Evolutionary conservation across 1,284 basidiomycete species (phyloP), one percentile per base, ranked within the genome.

Genomic region (Moesziomyces sp.): DNA sequence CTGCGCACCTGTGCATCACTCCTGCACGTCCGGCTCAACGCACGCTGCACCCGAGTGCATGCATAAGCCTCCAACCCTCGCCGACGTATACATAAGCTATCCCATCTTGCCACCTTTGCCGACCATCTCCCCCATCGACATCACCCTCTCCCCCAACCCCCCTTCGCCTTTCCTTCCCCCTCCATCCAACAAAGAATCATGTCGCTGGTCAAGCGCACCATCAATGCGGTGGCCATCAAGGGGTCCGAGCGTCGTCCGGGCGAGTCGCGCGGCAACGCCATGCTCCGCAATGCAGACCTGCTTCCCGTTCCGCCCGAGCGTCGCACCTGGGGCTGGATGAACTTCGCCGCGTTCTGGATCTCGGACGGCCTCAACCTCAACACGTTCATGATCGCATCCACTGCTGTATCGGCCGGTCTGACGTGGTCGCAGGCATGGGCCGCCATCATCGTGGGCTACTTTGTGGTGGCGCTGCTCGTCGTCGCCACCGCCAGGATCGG

Each of bases 401-500:
- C 60, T 14, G 59, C 73, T 1, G 60, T 70, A 3, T 55, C 60
- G 7, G 69, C 63, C 2, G 81, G 81, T 19, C 65, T 83, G 1
- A 68, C 64, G 1, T 80, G 78, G 74, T 80, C 70, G 48, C 74
- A 79, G 57, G 79, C 73, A 11, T 77, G 72, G 72, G 62, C 76
- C 1, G 69, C 74, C 3, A 71, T 81, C 51, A 63, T 70, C 21
- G 81, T 93, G 52, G 92, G 92, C 1, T 94, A 93, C 81, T 86
- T 87, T 0, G 80, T 91, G 48, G 89, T 90, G 21, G 90, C 90
- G 0, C 89, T 89, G 1, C 90, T 94, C 84, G 88, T 94, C 61
- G 90, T 91, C 26, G 84, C 91, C 66, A 93, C 92, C 73, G 92
- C 91, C n/a, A 88, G 91, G 26, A 90, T 91, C 2, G 92, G 91